Conservation (phyloP, 2,329 filamentous ascomycete species). For the Exophiala xenobiotica region DNA sequence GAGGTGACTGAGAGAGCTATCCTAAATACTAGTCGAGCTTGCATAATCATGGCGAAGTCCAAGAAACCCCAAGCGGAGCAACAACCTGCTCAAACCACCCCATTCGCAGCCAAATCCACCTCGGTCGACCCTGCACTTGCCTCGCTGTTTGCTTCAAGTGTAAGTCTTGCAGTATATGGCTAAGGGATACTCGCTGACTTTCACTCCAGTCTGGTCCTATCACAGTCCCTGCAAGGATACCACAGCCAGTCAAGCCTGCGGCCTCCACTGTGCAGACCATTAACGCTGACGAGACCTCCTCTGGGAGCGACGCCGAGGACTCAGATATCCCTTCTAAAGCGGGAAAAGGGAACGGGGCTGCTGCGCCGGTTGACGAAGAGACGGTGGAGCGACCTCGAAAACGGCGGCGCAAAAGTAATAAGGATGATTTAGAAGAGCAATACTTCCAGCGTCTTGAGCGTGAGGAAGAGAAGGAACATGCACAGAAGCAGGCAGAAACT, state of each 20-base stretch:
- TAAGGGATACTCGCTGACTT: constrained; percentile 5
- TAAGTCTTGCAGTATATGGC: constrained; percentile 46
- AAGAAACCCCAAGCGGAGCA: constrained; percentile 4
- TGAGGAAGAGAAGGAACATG: constrained; percentile 33
- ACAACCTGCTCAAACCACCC: neutral
- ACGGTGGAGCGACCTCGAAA: constrained; percentile 31
- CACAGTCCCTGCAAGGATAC: constrained; percentile 35
- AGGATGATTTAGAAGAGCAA: constrained; percentile 25
- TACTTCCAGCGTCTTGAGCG: constrained; percentile 30
- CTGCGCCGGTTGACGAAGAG: neutral
- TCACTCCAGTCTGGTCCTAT: constrained; percentile 36
- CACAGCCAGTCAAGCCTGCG: constrained; percentile 32
- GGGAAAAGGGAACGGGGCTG: constrained; percentile 31
- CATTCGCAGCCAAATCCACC: constrained; percentile 23
- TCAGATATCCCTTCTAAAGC: constrained; percentile 39
- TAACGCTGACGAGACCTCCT: constrained; percentile 5
- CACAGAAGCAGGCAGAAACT: constrained; percentile 34
- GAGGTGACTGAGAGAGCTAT: neutral
- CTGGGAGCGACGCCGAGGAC: constrained; percentile 24
- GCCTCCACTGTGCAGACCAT: constrained; percentile 6
- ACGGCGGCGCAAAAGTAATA: constrained; percentile 36
- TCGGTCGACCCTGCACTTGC: constrained; percentile 67
- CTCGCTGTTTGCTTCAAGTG: constrained; percentile 70
- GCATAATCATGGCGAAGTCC: constrained; percentile 16
- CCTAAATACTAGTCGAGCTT: neutral